A percentile compares a stretch with the other conserved stretches of the same genome.
These are phyloP conservation scores for Lactifluus piperatus DNA, from an alignment of 768 basidiomycete species.

Conservation along the genomic window DNA sequence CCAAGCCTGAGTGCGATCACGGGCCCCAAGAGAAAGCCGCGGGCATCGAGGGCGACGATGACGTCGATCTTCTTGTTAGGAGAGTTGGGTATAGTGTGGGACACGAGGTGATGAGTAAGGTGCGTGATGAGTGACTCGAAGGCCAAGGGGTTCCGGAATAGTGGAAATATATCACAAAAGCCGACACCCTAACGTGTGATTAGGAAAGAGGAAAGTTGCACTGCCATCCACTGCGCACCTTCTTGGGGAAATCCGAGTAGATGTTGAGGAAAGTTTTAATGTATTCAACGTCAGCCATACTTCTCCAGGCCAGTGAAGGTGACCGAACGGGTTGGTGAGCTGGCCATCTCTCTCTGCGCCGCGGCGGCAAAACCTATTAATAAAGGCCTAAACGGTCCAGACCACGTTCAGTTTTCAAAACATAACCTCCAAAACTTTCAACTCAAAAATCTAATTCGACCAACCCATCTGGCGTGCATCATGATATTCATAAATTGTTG, in stretches of 20 bases:
- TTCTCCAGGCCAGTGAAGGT: not conserved
- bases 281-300: slow-evolving; percentile 71
- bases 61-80: slow-evolving; percentile 72
- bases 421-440: not conserved
- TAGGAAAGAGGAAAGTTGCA: not conserved
- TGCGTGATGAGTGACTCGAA: slow-evolving; percentile 91
- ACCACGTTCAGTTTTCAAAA: too few species aligned
- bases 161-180: slow-evolving; percentile 93
- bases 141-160: slow-evolving; percentile 75
- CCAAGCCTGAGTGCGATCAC: slow-evolving; percentile 84
- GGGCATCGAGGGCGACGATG: slow-evolving; percentile 89
- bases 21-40: slow-evolving; percentile 93
- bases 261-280: slow-evolving; percentile 51
- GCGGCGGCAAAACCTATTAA: not conserved
- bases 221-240: slow-evolving; percentile 40
- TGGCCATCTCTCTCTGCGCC: too few species aligned
- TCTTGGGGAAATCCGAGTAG: slow-evolving; percentile 82
- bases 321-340: not conserved
- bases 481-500: slow-evolving; percentile 31
- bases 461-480: not conserved
- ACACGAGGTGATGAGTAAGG: slow-evolving; percentile 76
- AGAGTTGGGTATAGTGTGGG: slow-evolving; percentile 56
- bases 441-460: not conserved
- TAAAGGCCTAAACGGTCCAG: too few species aligned
- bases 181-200: slow-evolving; percentile 56